Evolutionary conservation across 108 stramenopile genomes (phyloP), one percentile per base, ranked within the genome.

Genomic region (Chaetoceros muelleri): DNA sequence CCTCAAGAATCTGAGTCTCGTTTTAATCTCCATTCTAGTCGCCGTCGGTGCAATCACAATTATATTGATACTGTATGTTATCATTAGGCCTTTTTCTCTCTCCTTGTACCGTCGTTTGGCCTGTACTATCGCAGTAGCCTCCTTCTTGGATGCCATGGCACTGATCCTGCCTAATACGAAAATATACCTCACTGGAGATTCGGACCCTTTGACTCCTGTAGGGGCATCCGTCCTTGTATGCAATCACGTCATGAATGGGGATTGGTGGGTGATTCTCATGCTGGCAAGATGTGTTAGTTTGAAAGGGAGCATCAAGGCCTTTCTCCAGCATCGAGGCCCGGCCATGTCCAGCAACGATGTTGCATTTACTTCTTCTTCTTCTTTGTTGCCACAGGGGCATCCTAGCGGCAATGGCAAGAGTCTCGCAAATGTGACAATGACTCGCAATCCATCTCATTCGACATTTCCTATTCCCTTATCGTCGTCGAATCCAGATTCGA

Each of bases 251-350:
- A 62, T 63, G 53, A 73, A 82, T 40, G 74, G 66, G 17, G 87
- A 88, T 66, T 88, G 83, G 81, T 85, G 76, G 67, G 57, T 66
- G 3, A 61, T 88, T 27, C 57, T 85, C 27, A 80, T 82, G 87
- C 64, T 88, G 45, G 79, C 75, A 28, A 64, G 83, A 29, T 78
- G 76, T 55, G 75, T 88, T 8, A 83, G 87, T 2, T 58, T 84
- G 16, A 52, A 72, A 29, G 83, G 87, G 8, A 79, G 70, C 54
- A 64, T 79, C 47, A 88, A 84, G 71, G 79, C 71, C 5, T 79
- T 87, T 60, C 62, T 87, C 24, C 51, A 75, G 31, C 13, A n/a
- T 1, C 28, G 19, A 20, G 18, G 20, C 30, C 30, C 54, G 1
- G 30, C 27, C 17, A 28, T 24, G 24, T 66, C 2, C 66, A 50